Evolutionary conservation across 1,284 basidiomycete genomes (phyloP).

Genomic region (Marasmius tenuissimus): DNA sequence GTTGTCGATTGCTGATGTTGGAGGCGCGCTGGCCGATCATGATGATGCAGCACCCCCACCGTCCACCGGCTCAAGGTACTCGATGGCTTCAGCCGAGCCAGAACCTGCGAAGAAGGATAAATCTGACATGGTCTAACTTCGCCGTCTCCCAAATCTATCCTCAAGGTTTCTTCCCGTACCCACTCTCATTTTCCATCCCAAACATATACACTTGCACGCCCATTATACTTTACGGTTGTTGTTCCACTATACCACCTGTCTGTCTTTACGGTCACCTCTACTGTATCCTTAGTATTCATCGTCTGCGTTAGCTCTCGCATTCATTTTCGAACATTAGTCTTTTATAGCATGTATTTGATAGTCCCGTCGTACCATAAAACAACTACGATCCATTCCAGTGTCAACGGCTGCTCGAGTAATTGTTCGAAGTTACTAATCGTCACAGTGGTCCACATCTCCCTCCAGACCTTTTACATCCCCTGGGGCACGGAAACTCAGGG

Average conservation of each 20-base stretch:
- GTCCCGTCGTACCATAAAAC: not conserved
- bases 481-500: constrained; percentile 15
- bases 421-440: not conserved
- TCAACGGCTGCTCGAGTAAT: not conserved
- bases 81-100: not conserved
- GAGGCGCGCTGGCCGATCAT: constrained; percentile 36
- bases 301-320: not conserved
- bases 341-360: not conserved
- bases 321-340: not conserved
- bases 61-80: constrained; percentile 21
- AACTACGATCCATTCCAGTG: not conserved
- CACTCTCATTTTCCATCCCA: not conserved
- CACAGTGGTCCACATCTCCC: not conserved
- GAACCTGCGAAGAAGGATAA: not conserved
- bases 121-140: not conserved
- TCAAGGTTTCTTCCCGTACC: not conserved
- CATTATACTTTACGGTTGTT: not conserved
- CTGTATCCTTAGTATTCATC: not conserved
- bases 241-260: not conserved
- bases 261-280: not conserved
- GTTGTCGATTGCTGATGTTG: constrained; percentile 34
- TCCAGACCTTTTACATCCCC: constrained; percentile 13
- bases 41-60: constrained; percentile 14
- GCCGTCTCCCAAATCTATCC: too few species aligned
- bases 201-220: not conserved